Conservation (phyloP, 805 yeast species). For the Candida maris region DNA sequence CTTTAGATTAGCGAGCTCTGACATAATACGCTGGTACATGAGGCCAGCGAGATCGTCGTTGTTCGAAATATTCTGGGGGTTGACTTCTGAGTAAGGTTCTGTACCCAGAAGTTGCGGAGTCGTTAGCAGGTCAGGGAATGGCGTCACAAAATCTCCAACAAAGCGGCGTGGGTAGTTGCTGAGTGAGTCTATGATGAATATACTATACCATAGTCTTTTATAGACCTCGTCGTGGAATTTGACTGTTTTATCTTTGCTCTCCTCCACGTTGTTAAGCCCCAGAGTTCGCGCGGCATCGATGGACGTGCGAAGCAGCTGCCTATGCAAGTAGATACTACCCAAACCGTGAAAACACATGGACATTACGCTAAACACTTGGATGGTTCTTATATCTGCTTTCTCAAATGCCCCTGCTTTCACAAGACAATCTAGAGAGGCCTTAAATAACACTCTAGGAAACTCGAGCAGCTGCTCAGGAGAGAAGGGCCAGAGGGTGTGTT, state of each 20-base stretch:
- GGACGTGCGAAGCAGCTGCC: slow-evolving; percentile 16
- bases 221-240: slow-evolving; percentile 18
- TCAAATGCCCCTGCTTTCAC: slow-evolving; percentile 22
- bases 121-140: slow-evolving; percentile 20
- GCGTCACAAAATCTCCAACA: slow-evolving; percentile 17
- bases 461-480: slow-evolving; percentile 10
- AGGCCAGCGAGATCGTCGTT: slow-evolving; percentile 21
- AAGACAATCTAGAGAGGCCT: slow-evolving; percentile 22
- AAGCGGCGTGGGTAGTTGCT: slow-evolving; percentile 24
- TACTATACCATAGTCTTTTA: slow-evolving; percentile 24
- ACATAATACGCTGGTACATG: slow-evolving; percentile 20
- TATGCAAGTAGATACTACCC: slow-evolving; percentile 23
- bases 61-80: slow-evolving; percentile 6
- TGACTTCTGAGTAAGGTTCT: not conserved
- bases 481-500: slow-evolving; percentile 10
- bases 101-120: slow-evolving; percentile 12
- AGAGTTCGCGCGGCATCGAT: slow-evolving; percentile 19
- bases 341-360: slow-evolving; percentile 24
- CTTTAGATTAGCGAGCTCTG: slow-evolving; percentile 19
- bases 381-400: slow-evolving; percentile 22
- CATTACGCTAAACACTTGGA: slow-evolving; percentile 23
- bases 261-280: slow-evolving; percentile 10
- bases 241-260: slow-evolving; percentile 1
- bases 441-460: slow-evolving; percentile 18
- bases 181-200: slow-evolving; percentile 24